Evolutionary conservation across 805 yeast genomes (phyloP).

Genomic region (Metschnikowia lochheadii): DNA sequence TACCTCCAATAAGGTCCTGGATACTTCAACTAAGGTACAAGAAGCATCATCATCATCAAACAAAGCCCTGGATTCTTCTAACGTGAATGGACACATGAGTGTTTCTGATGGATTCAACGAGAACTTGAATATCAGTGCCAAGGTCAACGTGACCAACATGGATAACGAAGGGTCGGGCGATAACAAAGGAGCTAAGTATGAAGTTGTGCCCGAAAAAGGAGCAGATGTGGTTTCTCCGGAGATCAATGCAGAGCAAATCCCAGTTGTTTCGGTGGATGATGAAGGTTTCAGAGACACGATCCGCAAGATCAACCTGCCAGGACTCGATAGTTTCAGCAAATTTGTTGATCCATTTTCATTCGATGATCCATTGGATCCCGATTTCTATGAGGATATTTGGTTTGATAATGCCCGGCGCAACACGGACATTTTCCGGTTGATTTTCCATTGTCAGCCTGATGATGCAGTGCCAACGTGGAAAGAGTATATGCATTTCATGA

Average conservation of each 20-base stretch:
- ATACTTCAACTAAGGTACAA: too few relatives aligned
- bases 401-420: constrained; percentile 76
- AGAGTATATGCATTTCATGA: constrained; percentile 72
- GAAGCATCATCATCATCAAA: neutral
- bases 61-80: neutral
- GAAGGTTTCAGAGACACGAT: constrained; percentile 40
- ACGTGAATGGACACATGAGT: neutral
- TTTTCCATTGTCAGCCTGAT: constrained; percentile 95
- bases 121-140: constrained; percentile 6
- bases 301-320: constrained; percentile 35
- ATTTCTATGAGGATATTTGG: constrained; percentile 85
- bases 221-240: constrained; percentile 21
- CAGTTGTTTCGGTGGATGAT: constrained; percentile 41
- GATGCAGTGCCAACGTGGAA: constrained; percentile 86
- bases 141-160: constrained; percentile 8
- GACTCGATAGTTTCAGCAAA: constrained; percentile 31
- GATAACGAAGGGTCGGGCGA: constrained; percentile 5
- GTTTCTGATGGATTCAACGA: neutral
- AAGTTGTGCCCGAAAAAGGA: constrained; percentile 16
- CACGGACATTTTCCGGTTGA: constrained; percentile 73
- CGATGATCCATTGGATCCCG: constrained; percentile 80
- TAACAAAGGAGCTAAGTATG: constrained; percentile 11
- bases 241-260: constrained; percentile 14
- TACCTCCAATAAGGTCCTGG: too few relatives aligned
- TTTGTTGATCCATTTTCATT: constrained; percentile 86